Evolutionary conservation across 495 filamentous ascomycete species (phyloP).

Genomic region (Pyrenopolyporus hunteri): DNA sequence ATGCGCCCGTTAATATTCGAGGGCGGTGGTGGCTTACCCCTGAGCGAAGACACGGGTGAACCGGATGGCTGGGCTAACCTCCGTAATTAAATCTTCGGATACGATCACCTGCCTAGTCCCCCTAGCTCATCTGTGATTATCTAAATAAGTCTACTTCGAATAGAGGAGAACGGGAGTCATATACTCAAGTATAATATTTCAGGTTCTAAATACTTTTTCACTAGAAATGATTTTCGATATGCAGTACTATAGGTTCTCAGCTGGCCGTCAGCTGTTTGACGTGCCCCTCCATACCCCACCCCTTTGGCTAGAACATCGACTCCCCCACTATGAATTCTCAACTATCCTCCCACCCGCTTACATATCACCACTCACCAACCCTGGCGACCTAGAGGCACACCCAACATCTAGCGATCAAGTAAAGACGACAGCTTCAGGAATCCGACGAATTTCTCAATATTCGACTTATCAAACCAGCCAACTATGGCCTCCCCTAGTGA

Average conservation of each 20-base stretch:
- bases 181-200: too few species aligned
- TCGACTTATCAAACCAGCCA: background rate
- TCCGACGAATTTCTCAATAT: background rate
- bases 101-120: background rate
- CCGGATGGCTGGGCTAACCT: conserved; percentile 17
- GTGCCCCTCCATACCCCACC: conserved; percentile 35
- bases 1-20: background rate
- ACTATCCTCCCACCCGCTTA: background rate
- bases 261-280: conserved; percentile 26
- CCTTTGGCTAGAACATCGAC: background rate
- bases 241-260: too few species aligned
- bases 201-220: too few species aligned
- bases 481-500: conserved; percentile 14
- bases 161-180: too few species aligned
- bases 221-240: too few species aligned
- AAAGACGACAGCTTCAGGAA: background rate
- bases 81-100: background rate
- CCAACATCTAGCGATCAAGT: background rate
- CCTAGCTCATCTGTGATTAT: too few species aligned
- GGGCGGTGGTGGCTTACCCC: conserved; percentile 9
- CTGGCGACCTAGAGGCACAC: background rate
- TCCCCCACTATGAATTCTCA: conserved; percentile 17
- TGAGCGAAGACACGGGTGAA: conserved; percentile 6
- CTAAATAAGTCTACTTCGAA: too few species aligned
- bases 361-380: background rate